Percentiles rank a stretch among this genome's conserved stretches.
Conservation (phyloP, 768 basidiomycete genomes). For the Hygrophorus pudorinus region DNA sequence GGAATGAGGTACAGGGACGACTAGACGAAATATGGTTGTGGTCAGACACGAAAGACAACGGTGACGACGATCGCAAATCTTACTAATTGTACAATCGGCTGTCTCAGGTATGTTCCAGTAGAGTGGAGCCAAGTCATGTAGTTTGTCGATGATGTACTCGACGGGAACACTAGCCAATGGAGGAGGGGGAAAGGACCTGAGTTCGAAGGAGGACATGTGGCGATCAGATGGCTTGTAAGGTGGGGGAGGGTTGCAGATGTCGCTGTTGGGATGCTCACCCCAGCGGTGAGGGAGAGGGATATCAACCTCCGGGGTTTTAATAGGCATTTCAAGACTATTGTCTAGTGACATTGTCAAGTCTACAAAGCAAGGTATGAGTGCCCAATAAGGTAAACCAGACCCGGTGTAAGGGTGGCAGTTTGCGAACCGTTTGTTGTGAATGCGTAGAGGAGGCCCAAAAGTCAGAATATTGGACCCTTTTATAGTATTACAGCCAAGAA, state of each 20-base stretch:
- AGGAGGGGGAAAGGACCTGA: constrained; percentile 56
- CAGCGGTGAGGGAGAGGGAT: constrained; percentile 23
- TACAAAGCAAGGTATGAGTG: constrained; percentile 1
- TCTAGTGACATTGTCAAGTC: constrained; percentile 17
- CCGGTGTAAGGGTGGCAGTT: constrained; percentile 9
- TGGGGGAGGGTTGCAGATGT: too few relatives aligned
- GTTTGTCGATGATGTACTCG: constrained; percentile 64
- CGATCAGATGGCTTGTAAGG: constrained; percentile 16
- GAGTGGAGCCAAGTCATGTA: constrained; percentile 52
- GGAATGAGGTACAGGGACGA: constrained; percentile 40
- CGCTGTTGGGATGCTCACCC: constrained; percentile 20
- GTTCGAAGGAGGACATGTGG: constrained; percentile 34
- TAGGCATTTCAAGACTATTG: constrained; percentile 19
- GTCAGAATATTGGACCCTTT: too few relatives aligned
- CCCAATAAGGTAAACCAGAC: constrained; percentile 23
- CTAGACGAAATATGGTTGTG: constrained; percentile 18
- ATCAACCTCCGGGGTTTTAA: constrained; percentile 22
- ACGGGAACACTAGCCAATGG: constrained; percentile 53
- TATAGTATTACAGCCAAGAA: too few relatives aligned
- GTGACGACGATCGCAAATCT: constrained; percentile 11
- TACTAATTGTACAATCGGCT: constrained; percentile 73
- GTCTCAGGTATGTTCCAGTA: constrained; percentile 73
- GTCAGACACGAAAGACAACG: constrained; percentile 1
- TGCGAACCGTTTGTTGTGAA: too few relatives aligned
- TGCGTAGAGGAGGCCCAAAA: too few relatives aligned